Base-by-base conservation (phyloP, 2,329 filamentous ascomycete species). In the Plenodomus tracheiphilus region DNA sequence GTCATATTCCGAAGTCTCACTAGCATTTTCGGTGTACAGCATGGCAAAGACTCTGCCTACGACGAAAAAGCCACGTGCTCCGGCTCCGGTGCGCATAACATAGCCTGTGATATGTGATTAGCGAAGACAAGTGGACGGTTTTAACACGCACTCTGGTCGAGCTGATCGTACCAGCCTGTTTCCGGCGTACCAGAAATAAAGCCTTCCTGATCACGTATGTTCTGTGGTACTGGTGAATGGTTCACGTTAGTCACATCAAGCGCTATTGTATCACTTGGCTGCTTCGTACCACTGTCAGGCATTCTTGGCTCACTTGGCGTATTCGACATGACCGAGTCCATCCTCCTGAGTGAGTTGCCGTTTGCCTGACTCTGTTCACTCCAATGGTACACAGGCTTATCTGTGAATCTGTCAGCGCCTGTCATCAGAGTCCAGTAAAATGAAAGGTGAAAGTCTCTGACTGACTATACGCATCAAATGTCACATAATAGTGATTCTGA, bases 31-130 rank as follows among this genome's bases (percentile, higher is more conserved):
- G 1, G 50, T 17, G 16, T 54, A 58, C 0, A 68, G 54, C 53
- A 64, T 64, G 0, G 63, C 30, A 20, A 68, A 62, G 0, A 66
- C 56, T 22, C 49, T 54, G 1, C 64, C 64, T 7, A 38, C 34
- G 2, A 36, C 37, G 41, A 67, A 67, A 35, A 65, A 67, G 0
- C 39, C 2, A 0, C 34, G 40, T 1, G 51, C 54, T 16, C 65
- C 58, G 1, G 3, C 1, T 3, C 52, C 45, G 9, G 47, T 61
- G 9, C 61, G 39, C 56, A 67, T 61, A 3, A 40, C 19, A 32
- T 65, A 67, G 10, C 38, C 63, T 65, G 5, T 3, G 13, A 5
- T 9, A 3, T 15, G 7, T 32, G 7, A 21, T 34, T 9, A 38
- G 42, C 11, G 6, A 32, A 20, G 28, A 6, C 9, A 9, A 10